A percentile compares a stretch with the other conserved stretches of the same genome.
These are phyloP conservation scores for Fusarium lateritium DNA, from an alignment of 2,329 filamentous ascomycete species.

Conservation along the genomic window DNA sequence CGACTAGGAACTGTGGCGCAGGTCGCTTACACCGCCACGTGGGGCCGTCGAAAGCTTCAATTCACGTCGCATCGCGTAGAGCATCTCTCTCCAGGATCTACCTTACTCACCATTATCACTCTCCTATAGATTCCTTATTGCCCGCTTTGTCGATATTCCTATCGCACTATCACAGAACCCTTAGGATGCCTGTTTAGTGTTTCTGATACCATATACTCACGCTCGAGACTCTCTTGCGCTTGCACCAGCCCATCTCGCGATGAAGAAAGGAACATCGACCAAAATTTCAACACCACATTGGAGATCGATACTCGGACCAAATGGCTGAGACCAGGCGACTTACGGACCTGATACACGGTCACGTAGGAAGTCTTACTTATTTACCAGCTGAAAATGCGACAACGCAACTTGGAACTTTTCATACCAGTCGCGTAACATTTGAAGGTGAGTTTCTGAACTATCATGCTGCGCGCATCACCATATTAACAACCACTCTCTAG, in stretches of 20 bases:
- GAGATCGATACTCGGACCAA: conserved; percentile 52
- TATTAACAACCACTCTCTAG: conserved; percentile 40
- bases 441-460: conserved; percentile 44
- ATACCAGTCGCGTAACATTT: conserved; percentile 51
- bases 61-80: conserved; percentile 33
- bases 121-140: conserved; percentile 15
- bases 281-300: conserved; percentile 47
- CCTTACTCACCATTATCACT: conserved; percentile 21
- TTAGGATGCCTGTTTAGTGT: conserved; percentile 41
- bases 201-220: conserved; percentile 20
- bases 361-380: conserved; percentile 54
- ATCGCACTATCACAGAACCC: conserved; percentile 1
- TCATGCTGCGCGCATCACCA: conserved; percentile 8
- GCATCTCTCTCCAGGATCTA: conserved; percentile 9
- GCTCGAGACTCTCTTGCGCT: conserved; percentile 44
- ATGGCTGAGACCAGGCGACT: conserved; percentile 57
- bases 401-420: conserved; percentile 49
- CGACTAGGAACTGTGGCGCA: conserved; percentile 50
- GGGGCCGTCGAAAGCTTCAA: conserved; percentile 45
- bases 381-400: conserved; percentile 44
- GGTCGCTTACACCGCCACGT: conserved; percentile 47
- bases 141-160: neutral
- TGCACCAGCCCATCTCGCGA: conserved; percentile 48
- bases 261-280: conserved; percentile 52
- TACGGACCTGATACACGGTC: conserved; percentile 53